phyloP scores from a whole-genome alignment of 1,284 basidiomycete species.

The Pisolithus thermaeus region DNA sequence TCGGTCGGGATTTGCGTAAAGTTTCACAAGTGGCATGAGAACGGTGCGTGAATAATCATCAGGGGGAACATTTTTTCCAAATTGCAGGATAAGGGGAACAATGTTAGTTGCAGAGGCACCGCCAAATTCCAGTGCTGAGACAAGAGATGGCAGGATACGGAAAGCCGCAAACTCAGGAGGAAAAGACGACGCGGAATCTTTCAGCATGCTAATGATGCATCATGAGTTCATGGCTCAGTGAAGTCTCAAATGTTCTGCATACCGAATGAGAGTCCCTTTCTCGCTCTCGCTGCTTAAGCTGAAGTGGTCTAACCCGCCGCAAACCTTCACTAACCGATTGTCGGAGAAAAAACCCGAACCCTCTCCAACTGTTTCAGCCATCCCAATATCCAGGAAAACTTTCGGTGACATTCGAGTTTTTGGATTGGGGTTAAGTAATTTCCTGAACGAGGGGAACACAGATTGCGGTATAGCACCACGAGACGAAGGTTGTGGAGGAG shows the following conservation, averaged over 20 bases:
- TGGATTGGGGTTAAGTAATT: slow-evolving; percentile 83
- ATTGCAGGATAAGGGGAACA: slow-evolving; percentile 76
- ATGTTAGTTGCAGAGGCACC: slow-evolving; percentile 77
- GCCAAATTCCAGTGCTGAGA: slow-evolving; percentile 81
- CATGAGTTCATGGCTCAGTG: background rate
- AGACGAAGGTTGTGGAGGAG: slow-evolving; percentile 65
- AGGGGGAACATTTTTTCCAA: slow-evolving; percentile 69
- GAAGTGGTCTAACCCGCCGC: slow-evolving; percentile 84
- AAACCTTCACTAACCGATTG: slow-evolving; percentile 85
- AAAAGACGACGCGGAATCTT: slow-evolving; percentile 75
- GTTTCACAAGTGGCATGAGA: slow-evolving; percentile 73
- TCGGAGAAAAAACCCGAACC: slow-evolving; percentile 75
- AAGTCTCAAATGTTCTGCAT: slow-evolving; percentile 12
- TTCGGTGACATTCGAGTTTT: slow-evolving; percentile 74
- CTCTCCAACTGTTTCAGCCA: slow-evolving; percentile 54
- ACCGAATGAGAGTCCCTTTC: slow-evolving; percentile 71
- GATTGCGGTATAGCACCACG: slow-evolving; percentile 74
- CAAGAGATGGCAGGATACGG: slow-evolving; percentile 82
- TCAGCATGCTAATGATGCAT: slow-evolving; percentile 52
- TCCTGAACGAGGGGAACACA: slow-evolving; percentile 82
- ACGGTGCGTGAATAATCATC: slow-evolving; percentile 71
- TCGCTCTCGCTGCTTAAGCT: slow-evolving; percentile 80
- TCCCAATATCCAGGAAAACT: slow-evolving; percentile 75
- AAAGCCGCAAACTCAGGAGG: slow-evolving; percentile 85
- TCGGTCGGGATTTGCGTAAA: slow-evolving; percentile 85